A percentile compares a stretch with the other conserved stretches of the same genome.
These are phyloP conservation scores for Talaromyces stipitatus DNA, from an alignment of 495 filamentous ascomycete genomes.

Conservation along the genomic window DNA sequence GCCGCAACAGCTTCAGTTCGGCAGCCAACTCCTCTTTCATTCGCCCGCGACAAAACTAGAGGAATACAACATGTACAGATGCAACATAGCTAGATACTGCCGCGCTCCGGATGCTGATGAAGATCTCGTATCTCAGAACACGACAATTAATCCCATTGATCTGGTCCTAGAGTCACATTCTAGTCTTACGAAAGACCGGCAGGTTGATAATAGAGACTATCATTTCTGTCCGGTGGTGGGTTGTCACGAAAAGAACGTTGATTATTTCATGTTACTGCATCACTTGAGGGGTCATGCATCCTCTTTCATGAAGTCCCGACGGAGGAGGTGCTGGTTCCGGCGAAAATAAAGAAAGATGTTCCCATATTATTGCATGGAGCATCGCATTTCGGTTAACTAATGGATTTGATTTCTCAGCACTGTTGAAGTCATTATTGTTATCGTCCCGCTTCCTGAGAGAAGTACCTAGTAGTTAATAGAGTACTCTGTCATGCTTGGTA, in stretches of 20 bases:
- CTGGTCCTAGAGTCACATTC: background rate
- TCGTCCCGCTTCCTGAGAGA: background rate
- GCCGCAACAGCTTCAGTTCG: background rate
- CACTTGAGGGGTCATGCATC: slow-evolving; percentile 1
- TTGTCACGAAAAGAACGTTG: background rate
- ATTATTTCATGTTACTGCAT: background rate
- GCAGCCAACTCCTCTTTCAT: background rate
- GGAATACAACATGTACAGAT: too few relatives aligned
- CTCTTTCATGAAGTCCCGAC: background rate
- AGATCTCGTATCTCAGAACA: background rate
- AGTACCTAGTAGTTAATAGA: too few relatives aligned
- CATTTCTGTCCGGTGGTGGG: slow-evolving; percentile 1
- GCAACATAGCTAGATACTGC: background rate
- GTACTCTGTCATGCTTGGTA: too few relatives aligned
- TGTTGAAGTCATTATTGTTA: background rate
- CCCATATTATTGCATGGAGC: background rate
- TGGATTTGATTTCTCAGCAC: background rate
- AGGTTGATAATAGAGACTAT: background rate
- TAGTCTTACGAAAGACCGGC: background rate
- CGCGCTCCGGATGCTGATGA: background rate
- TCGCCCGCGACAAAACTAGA: background rate
- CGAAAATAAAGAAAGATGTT: background rate
- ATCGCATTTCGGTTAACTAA: background rate
- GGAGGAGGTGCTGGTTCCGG: background rate
- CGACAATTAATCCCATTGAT: background rate